A percentile compares a stretch with the other conserved stretches of the same genome.
phyloP scores from a whole-genome alignment of 1,284 basidiomycete species.

The Apiotrichum akiyoshidainum region DNA sequence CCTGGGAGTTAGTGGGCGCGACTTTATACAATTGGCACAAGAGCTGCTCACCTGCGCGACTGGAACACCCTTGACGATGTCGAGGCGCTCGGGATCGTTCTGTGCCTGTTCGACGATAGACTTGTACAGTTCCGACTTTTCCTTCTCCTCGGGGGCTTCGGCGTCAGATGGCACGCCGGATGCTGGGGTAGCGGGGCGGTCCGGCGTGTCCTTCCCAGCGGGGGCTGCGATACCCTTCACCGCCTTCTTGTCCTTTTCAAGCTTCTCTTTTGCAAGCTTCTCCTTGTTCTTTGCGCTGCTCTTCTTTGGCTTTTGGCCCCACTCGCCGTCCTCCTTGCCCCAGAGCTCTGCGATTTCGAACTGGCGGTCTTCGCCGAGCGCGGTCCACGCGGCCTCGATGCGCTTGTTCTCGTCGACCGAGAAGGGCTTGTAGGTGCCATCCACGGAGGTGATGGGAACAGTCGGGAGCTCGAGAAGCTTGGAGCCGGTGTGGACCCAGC shows the following conservation, averaged over 20 bases:
- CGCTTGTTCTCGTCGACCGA: slow-evolving; percentile 42
- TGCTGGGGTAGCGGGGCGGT: not conserved
- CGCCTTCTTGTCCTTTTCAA: slow-evolving; percentile 14
- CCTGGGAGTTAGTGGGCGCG: slow-evolving; percentile 29
- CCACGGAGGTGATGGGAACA: slow-evolving; percentile 41
- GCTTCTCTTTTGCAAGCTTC: slow-evolving; percentile 11
- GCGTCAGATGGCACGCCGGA: not conserved
- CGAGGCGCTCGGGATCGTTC: slow-evolving; percentile 38
- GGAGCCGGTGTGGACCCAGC: slow-evolving; percentile 51
- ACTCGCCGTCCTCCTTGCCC: slow-evolving; percentile 37
- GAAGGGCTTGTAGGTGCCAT: slow-evolving; percentile 58
- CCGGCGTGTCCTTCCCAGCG: too few species aligned
- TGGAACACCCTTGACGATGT: slow-evolving; percentile 44
- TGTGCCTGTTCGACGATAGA: slow-evolving; percentile 33
- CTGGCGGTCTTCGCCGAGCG: slow-evolving; percentile 19
- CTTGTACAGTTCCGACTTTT: slow-evolving; percentile 25
- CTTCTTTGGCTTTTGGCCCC: slow-evolving; percentile 15
- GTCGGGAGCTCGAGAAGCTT: slow-evolving; percentile 48
- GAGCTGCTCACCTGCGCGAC: slow-evolving; percentile 44
- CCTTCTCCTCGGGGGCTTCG: not conserved
- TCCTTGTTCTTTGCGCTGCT: slow-evolving; percentile 58
- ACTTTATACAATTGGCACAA: too few species aligned
- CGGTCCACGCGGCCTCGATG: slow-evolving; percentile 56
- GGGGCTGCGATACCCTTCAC: slow-evolving; percentile 4
- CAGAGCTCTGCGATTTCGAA: slow-evolving; percentile 22